Base-by-base conservation (phyloP, 1,139 yeast genomes). In the Debaryomyces nepalensis region DNA sequence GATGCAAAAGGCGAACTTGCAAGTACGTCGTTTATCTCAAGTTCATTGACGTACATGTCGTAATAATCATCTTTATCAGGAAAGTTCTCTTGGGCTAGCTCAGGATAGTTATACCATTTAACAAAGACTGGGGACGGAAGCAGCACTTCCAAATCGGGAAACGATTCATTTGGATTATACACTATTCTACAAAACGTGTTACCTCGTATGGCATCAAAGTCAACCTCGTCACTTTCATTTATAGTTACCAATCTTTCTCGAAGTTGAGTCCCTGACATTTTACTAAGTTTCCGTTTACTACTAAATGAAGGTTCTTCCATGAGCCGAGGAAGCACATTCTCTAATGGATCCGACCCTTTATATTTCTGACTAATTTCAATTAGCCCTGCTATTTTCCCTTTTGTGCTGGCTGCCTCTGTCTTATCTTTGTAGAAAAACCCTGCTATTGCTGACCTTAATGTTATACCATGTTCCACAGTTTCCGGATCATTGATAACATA, bases 401-500 rank as follows among this genome's bases (percentile, higher is more conserved):
- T 36, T 11, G 33, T 36, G 3, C 10, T 18, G n/a, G 9, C 5
- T 21, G 39, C 39, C 12, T 38, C 41, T 15, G 32, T 26, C n/a
- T 19, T 14, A 19, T 38, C 37, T 19, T 32, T 30, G 20, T 31
- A 38, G 33, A 36, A 36, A 30, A 38, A 38, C 15, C 41, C 41
- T 20, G 37, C 31, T 16, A 38, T 38, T 18, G 41, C 41, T n/a
- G 39, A 35, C 18, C 16, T 35, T 12, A 35, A 35, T 26, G 39
- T 35, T n/a, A 38, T 38, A 6, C 41, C 41, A 38, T 30, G 4
- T 21, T 32, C 36, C 19, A 38, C 30, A 38, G 41, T 38, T 18
- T 38, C 41, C 5, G 41, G 41, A 21, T 38, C 41, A 30, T 38
- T 38, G 6, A 38, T 30, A 16, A 38, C 22, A 22, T 38, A 32